Percentiles rank a stretch among this genome's conserved stretches.
Conservation (phyloP, 169 alveolate genomes). For the Besnoitia besnoiti region DNA sequence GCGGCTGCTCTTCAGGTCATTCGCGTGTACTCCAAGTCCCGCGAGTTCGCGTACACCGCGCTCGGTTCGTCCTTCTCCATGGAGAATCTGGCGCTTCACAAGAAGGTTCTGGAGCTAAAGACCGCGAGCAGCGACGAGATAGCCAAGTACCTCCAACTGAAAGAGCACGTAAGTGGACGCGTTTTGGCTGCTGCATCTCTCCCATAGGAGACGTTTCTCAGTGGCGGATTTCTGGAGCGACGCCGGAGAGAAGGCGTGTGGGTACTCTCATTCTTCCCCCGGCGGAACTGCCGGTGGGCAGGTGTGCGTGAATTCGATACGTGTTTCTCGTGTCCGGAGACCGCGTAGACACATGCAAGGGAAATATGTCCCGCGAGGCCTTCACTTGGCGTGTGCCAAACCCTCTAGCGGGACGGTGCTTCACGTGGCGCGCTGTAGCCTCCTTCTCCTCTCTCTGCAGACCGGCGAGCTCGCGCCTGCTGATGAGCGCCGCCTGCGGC, state of each 20-base stretch:
- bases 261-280: too few relatives aligned
- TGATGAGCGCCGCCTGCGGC: conserved; percentile 85
- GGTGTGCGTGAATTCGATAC: too few relatives aligned
- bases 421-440: background rate
- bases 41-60: conserved; percentile 64
- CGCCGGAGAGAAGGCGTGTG: too few relatives aligned
- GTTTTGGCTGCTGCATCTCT: background rate
- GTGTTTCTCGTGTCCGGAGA: too few relatives aligned
- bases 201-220: too few relatives aligned
- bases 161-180: background rate
- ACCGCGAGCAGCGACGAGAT: conserved; percentile 55
- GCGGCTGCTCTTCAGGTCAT: conserved; percentile 22
- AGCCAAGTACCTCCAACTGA: background rate
- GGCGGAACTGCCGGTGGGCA: too few relatives aligned
- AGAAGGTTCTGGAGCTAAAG: conserved; percentile 77
- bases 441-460: conserved; percentile 59
- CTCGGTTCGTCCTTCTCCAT: conserved; percentile 84
- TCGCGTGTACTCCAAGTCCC: conserved; percentile 8
- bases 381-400: too few relatives aligned
- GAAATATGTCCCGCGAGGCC: too few relatives aligned
- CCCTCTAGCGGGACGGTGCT: too few relatives aligned
- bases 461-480: conserved; percentile 84
- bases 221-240: too few relatives aligned
- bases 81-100: conserved; percentile 90
- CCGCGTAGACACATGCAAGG: too few relatives aligned